Percentiles rank a stretch among this genome's conserved stretches.
These are phyloP conservation scores for Alternaria tenuissima DNA, from an alignment of 2,329 filamentous ascomycete genomes.

Conservation along the genomic window DNA sequence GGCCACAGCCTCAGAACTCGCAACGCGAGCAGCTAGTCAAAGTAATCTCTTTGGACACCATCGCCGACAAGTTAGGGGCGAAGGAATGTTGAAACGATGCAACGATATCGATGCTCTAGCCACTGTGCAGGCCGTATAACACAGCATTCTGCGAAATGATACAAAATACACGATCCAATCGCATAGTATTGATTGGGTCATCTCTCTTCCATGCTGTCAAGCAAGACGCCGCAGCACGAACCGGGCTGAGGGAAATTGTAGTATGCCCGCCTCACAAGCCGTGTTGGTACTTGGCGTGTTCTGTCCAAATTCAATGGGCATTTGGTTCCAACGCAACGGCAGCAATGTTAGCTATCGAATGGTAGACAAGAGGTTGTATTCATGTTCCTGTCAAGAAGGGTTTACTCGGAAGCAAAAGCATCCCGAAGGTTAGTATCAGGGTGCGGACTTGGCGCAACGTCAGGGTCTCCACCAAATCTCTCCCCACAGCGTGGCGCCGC, in stretches of 20 bases:
- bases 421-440: not conserved
- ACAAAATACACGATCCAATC: not conserved
- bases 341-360: not conserved
- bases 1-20: not conserved
- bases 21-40: not conserved
- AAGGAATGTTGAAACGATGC: not conserved
- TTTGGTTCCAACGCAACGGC: not conserved
- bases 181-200: not conserved
- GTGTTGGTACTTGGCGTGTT: not conserved
- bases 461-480: constrained; percentile 12
- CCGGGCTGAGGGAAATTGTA: constrained; percentile 2
- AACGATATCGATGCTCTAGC: not conserved
- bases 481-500: constrained; percentile 15
- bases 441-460: constrained; percentile 18
- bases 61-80: not conserved
- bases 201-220: not conserved
- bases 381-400: not conserved
- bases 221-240: not conserved
- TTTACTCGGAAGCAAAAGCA: not conserved
- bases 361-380: not conserved
- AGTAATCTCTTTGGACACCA: not conserved
- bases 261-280: constrained; percentile 1
- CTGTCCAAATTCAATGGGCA: not conserved
- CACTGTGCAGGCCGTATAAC: not conserved
- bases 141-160: not conserved